Percentiles rank a stretch among this genome's conserved stretches.
Evolutionary conservation across 2,329 filamentous ascomycete genomes (phyloP).

Genomic region (Lasiodiplodia hormozganensis): DNA sequence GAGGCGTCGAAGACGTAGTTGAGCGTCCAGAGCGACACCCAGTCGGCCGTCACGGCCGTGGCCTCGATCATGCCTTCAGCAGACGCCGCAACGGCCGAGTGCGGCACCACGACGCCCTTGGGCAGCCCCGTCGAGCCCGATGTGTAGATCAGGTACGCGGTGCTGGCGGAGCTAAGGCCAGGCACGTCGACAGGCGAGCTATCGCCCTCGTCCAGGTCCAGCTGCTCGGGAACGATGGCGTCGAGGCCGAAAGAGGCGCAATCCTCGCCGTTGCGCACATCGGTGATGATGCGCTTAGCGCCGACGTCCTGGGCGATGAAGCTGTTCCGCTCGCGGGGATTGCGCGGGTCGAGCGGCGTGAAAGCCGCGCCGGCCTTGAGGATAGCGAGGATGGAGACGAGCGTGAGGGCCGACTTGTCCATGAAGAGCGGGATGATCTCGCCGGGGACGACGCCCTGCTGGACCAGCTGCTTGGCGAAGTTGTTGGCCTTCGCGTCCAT

Average conservation of each 20-base stretch:
- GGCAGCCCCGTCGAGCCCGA: conserved; percentile 35
- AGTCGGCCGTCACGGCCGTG: background rate
- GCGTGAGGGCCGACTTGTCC: conserved; percentile 44
- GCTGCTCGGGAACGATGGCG: background rate
- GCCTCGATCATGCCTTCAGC: background rate
- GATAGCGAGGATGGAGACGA: conserved; percentile 45
- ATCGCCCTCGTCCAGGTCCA: background rate
- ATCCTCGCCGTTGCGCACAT: background rate
- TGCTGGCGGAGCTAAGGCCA: background rate
- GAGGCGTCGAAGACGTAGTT: conserved; percentile 28
- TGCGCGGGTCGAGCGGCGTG: conserved; percentile 46
- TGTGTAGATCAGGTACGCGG: conserved; percentile 34
- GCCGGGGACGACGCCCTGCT: background rate
- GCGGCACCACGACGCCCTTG: conserved; percentile 32
- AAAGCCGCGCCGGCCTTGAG: conserved; percentile 47
- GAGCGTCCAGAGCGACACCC: background rate
- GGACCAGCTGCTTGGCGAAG: background rate
- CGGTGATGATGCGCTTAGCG: conserved; percentile 31
- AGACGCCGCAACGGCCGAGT: background rate
- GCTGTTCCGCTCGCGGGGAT: conserved; percentile 41
- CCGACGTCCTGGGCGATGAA: conserved; percentile 45
- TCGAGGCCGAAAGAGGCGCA: background rate
- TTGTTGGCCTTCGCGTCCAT: background rate
- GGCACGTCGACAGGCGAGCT: background rate
- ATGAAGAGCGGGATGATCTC: conserved; percentile 42